Base-by-base conservation (phyloP, 2,329 filamentous ascomycete species). In the Fusarium sp. region DNA sequence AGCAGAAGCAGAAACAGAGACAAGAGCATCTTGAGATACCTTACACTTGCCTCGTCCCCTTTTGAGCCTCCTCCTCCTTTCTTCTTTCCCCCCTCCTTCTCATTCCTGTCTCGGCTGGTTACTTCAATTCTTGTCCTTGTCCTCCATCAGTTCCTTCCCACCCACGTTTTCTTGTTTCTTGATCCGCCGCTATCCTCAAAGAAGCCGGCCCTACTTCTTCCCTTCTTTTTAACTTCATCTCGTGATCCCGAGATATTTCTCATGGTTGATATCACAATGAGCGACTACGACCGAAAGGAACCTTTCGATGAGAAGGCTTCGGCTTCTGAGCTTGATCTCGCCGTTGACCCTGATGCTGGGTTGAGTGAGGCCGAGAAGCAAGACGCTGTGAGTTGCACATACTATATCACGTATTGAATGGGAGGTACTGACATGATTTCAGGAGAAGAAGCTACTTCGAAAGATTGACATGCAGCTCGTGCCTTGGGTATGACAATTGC, bases 361-460 rank as follows among this genome's bases (percentile, higher is more conserved):
- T 77, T 91, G 69, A 88, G 83, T 38, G 84, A 85, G 2, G 88
- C 87, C 65, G 90, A 93, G 74, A 84, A 80, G 67, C 85, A 84
- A 24, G 83, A 78, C 47, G 85, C 88, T 71, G 90, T 92, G 79
- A 66, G 85, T 77, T 19, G 20, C n/a, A 50, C 40, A 32, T 36
- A 3, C 42, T 32, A 36, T 19, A 17, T 48, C 28, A 53, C 12
- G 17, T 24, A 38, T 43, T 43, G 17, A 26, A 26, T 4, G 45
- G 5, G 2, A 12, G 55, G 7, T 34, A 48, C 55, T 73, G 20
- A 73, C 48, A 23, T 24, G 4, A 44, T 36, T 40, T 34, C 57
- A 91, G 89, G 89, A 91, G 68, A 84, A 83, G 62, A 86, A 84
- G 70, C 79, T 91, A 3, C 73, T 91, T 11, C 83, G 88, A 74